Conservation (phyloP, 176 grass and related monocot genomes). For the Otatea glauca region DNA sequence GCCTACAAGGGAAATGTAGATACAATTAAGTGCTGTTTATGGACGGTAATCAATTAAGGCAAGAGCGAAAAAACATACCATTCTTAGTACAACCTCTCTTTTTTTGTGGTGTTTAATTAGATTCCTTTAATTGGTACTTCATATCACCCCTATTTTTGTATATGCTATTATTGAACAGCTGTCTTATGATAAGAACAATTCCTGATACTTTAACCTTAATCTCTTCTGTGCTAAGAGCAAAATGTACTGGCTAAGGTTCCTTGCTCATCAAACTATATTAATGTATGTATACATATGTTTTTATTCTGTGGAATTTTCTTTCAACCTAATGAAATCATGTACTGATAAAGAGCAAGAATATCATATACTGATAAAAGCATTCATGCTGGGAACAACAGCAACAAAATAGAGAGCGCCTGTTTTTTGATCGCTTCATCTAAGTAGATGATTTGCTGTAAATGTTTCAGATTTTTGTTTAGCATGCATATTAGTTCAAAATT, state of each 20-base stretch:
- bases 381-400: too few species aligned
- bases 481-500: too few species aligned
- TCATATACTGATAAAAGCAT: too few species aligned
- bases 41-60: constrained; percentile 84
- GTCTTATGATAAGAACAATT: constrained; percentile 23
- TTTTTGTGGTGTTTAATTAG: constrained; percentile 22
- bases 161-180: not conserved
- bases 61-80: constrained; percentile 85
- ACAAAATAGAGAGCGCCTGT: too few species aligned
- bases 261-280: not conserved
- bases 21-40: constrained; percentile 88
- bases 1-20: constrained; percentile 90
- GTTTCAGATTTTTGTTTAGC: too few species aligned
- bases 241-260: constrained; percentile 15
- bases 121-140: constrained; percentile 21
- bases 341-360: too few species aligned
- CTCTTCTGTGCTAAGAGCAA: not conserved
- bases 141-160: not conserved
- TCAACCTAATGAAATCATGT: too few species aligned
- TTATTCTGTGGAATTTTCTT: too few species aligned
- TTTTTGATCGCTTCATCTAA: too few species aligned
- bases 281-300: too few species aligned
- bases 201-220: constrained; percentile 4
- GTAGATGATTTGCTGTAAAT: too few species aligned
- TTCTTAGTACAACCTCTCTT: constrained; percentile 19